These are phyloP conservation scores for Panellus pusillus DNA, from an alignment of 768 basidiomycete species.

Conservation along the genomic window DNA sequence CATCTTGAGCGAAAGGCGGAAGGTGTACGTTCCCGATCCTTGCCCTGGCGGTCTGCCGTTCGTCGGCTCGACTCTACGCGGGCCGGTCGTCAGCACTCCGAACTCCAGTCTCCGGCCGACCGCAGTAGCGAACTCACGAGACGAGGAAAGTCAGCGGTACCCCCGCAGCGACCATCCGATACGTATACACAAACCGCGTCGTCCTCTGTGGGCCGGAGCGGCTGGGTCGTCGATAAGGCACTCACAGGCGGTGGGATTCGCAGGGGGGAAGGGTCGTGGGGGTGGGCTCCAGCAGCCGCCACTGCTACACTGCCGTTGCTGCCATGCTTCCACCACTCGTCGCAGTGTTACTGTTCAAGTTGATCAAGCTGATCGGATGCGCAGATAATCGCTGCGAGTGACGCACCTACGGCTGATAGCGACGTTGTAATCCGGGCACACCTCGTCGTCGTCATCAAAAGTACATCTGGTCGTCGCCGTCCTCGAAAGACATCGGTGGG, in stretches of 20 bases:
- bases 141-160: constrained; percentile 52
- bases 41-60: constrained; percentile 33
- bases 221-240: constrained; percentile 15
- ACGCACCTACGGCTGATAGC: constrained; percentile 41
- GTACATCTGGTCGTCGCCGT: constrained; percentile 1
- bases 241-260: constrained; percentile 20
- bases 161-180: constrained; percentile 43
- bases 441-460: constrained; percentile 29
- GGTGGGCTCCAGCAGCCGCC: constrained; percentile 27
- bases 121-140: constrained; percentile 39
- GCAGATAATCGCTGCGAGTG: neutral
- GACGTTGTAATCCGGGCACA: constrained; percentile 42
- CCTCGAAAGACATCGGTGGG: constrained; percentile 4
- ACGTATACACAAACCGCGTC: constrained; percentile 54
- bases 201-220: constrained; percentile 26
- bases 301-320: neutral
- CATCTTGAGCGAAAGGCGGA: constrained; percentile 54
- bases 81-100: constrained; percentile 2
- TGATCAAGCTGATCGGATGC: neutral
- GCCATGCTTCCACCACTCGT: constrained; percentile 22
- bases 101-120: neutral
- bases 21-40: constrained; percentile 45
- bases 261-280: constrained; percentile 16
- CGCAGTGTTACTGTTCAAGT: constrained; percentile 17
- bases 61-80: constrained; percentile 45